phyloP scores from a whole-genome alignment of 2,329 filamentous ascomycete species.

The Ophiostoma sp. region DNA sequence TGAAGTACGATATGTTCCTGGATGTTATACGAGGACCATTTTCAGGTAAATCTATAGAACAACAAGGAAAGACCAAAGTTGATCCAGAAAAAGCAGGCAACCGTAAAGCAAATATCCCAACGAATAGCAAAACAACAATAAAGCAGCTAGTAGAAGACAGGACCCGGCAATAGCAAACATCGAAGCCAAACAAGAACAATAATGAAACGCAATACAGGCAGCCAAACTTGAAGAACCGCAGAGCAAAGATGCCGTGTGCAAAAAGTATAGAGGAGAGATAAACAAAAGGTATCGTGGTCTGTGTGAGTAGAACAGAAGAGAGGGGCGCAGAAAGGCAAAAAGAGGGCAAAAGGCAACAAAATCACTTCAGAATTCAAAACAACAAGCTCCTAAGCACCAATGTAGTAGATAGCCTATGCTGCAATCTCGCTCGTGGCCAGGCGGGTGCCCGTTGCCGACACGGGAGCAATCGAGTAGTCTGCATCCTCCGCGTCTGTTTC shows the following conservation, averaged over 20 bases:
- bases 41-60: too few species aligned
- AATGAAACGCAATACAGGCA: background rate
- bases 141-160: background rate
- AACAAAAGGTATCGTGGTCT: constrained; percentile 18
- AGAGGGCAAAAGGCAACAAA: background rate
- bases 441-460: background rate
- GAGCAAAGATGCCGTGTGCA: background rate
- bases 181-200: background rate
- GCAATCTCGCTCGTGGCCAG: constrained; percentile 6
- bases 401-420: background rate
- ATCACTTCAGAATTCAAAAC: background rate
- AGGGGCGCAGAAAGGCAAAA: background rate
- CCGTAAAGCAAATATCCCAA: background rate
- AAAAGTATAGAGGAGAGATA: constrained; percentile 7
- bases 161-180: background rate
- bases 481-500: constrained; percentile 17
- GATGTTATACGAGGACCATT: background rate
- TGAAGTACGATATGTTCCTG: background rate
- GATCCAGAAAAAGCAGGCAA: too few species aligned
- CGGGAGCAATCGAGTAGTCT: background rate
- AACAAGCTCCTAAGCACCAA: background rate
- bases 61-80: background rate
- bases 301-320: background rate
- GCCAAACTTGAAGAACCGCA: background rate
- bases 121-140: background rate